phyloP scores from a whole-genome alignment of 2,329 filamentous ascomycete genomes.

The Teratosphaeria epicoccoides region DNA sequence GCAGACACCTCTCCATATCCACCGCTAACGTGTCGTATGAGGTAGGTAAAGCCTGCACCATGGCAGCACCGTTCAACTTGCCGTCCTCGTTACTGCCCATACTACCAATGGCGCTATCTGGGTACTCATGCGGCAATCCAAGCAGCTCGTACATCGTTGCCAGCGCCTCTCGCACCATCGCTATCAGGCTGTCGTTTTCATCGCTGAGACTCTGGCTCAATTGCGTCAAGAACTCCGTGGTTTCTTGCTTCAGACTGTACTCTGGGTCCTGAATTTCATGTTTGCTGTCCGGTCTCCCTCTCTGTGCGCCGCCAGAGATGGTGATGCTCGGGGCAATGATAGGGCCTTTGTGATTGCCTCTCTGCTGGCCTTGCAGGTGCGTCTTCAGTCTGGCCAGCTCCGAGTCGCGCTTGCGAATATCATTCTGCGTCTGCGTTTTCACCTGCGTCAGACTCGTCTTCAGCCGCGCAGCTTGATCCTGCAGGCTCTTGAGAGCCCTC shows the following conservation, averaged over 20 bases:
- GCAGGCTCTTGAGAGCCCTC: conserved; percentile 59
- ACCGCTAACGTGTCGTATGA: conserved; percentile 58
- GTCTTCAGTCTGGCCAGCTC: conserved; percentile 83
- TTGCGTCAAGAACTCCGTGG: conserved; percentile 80
- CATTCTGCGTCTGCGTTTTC: conserved; percentile 75
- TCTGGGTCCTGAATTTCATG: conserved; percentile 42
- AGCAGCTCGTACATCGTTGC: conserved; percentile 57
- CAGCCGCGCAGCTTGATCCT: conserved; percentile 71
- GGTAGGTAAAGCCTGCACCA: conserved; percentile 40
- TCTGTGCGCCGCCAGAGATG: conserved; percentile 31
- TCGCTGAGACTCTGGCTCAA: conserved; percentile 75
- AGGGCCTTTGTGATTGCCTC: conserved; percentile 31
- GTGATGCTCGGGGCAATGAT: conserved; percentile 39
- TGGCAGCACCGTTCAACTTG: conserved; percentile 18
- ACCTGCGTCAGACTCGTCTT: conserved; percentile 74
- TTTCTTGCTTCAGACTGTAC: conserved; percentile 72
- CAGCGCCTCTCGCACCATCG: conserved; percentile 60
- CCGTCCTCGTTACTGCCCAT: conserved; percentile 16
- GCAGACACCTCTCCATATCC: conserved; percentile 67
- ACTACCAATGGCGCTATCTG: conserved; percentile 24
- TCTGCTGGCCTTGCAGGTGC: conserved; percentile 59
- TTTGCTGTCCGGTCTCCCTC: background rate
- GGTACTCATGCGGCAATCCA: conserved; percentile 36
- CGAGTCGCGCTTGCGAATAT: conserved; percentile 79
- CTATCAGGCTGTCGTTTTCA: conserved; percentile 77